Evolutionary conservation across 352 stramenopile species (phyloP).

Genomic region (Saprolegnia diclina): DNA sequence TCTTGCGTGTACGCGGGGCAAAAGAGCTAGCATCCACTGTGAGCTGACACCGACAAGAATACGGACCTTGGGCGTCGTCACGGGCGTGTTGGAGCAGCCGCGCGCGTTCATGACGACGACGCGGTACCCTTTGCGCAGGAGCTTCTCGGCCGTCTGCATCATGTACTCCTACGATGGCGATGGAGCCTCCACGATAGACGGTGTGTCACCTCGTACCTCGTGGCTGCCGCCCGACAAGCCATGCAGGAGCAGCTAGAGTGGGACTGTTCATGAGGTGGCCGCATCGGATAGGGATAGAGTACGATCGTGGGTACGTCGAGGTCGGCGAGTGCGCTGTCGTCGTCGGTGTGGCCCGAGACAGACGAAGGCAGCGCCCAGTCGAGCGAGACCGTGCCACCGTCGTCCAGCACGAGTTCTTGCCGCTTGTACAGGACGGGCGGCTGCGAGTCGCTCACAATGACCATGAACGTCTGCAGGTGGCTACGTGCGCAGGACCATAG

Average conservation of each 20-base stretch:
- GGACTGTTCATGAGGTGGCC: conserved; percentile 36
- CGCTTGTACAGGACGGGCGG: conserved; percentile 46
- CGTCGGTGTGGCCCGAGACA: neutral
- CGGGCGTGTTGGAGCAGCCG: conserved; percentile 51
- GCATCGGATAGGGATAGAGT: conserved; percentile 23
- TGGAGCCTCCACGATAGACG: neutral
- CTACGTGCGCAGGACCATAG: neutral
- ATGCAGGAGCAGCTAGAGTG: conserved; percentile 39
- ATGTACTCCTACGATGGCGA: conserved; percentile 45
- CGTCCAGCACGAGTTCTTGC: conserved; percentile 52
- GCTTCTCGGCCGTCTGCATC: conserved; percentile 36
- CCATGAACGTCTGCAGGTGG: conserved; percentile 9
- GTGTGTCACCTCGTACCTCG: conserved; percentile 12
- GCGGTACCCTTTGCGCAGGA: conserved; percentile 47
- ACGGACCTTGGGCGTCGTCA: conserved; percentile 40
- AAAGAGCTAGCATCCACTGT: conserved; percentile 38
- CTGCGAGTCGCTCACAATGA: conserved; percentile 23
- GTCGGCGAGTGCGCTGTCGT: neutral
- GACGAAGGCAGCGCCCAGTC: conserved; percentile 54
- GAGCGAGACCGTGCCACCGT: conserved; percentile 59
- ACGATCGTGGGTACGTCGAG: conserved; percentile 23
- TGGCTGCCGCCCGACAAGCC: conserved; percentile 52
- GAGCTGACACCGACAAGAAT: neutral
- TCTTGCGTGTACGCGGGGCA: conserved; percentile 64
- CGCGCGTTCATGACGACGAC: conserved; percentile 69